Base-by-base conservation (phyloP, 2,329 filamentous ascomycete species). In the Hymenotorrendiella dingleyae region DNA sequence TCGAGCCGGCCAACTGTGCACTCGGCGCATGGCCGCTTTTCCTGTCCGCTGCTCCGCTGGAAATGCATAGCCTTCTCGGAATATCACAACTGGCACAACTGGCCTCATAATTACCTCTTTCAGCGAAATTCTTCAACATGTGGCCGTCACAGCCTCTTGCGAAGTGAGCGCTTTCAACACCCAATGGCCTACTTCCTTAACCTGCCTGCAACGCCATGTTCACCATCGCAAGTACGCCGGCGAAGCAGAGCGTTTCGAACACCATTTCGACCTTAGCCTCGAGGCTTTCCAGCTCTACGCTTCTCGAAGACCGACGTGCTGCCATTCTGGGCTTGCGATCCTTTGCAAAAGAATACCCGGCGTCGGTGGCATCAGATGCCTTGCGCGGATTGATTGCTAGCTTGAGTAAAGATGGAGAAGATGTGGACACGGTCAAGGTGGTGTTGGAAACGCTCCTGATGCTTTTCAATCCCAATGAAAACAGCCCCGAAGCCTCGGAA, bases 321-420 rank as follows among this genome's bases (percentile, higher is more conserved):
- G 90, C 93, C 34, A 95, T 98, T 36, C 77, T 94, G 22, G 93
- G 93, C 14, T 73, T 98, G 27, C 80, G 94, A 55, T 96, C 90
- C 67, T 97, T 98, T 64, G 88, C 93, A 30, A 97, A 97, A 66
- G 82, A 94, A 48, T 97, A 91, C 57, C 94, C 93, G 27, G 94
- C 94, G 11, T 94, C 90, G 6, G 93, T 98, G 26, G 88, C 94
- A 2, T 96, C 90, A 4, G 90, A 89, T 28, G 87, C 90, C n/a
- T 70, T 98, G 36, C 78, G 91, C 49, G 87, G 86, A 43, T 73
- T 98, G 43, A 97, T 98, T 53, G 80, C 78, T 10, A 88, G 86
- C 56, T 69, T 98, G 40, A 80, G 80, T 53, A 89, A 88, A 61
- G 93, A 98, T 74, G 80, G 80, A 47, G 87, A 94, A 62, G 93